Evolutionary conservation across 192 early-diverging fungal genomes (phyloP).

Genomic region (Coemansia sp.): DNA sequence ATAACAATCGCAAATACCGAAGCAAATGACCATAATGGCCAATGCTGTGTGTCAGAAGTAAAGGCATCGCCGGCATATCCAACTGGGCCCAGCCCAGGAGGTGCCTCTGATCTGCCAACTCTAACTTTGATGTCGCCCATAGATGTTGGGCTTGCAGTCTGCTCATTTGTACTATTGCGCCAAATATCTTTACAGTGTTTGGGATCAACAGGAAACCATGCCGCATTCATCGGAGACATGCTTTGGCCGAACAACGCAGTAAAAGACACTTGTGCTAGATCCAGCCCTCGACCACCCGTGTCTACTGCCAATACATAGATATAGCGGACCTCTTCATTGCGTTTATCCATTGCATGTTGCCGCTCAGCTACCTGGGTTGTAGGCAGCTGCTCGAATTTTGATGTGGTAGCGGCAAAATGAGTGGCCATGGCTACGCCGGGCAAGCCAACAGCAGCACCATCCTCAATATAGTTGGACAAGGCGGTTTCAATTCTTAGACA

Average conservation of each 20-base stretch:
- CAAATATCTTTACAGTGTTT: constrained; percentile 48
- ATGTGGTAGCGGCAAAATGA: constrained; percentile 35
- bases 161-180: constrained; percentile 32
- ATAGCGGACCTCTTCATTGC: constrained; percentile 26
- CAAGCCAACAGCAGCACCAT: constrained; percentile 23
- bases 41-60: no score
- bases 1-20: no score
- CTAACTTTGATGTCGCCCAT: constrained; percentile 26
- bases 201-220: constrained; percentile 50
- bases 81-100: constrained; percentile 24
- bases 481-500: constrained; percentile 49
- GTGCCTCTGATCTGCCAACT: constrained; percentile 19
- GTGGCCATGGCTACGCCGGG: constrained; percentile 41
- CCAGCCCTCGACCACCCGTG: constrained; percentile 54
- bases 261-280: constrained; percentile 53
- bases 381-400: constrained; percentile 28
- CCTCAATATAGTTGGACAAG: constrained; percentile 26
- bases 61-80: neutral
- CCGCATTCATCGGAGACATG: constrained; percentile 44
- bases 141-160: constrained; percentile 22
- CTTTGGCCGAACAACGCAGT: constrained; percentile 53
- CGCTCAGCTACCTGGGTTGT: constrained; percentile 13
- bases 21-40: no score
- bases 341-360: neutral
- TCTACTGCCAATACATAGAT: constrained; percentile 57